Base-by-base conservation (phyloP, 768 basidiomycete species). In the Pleurotus tuoliensis region DNA sequence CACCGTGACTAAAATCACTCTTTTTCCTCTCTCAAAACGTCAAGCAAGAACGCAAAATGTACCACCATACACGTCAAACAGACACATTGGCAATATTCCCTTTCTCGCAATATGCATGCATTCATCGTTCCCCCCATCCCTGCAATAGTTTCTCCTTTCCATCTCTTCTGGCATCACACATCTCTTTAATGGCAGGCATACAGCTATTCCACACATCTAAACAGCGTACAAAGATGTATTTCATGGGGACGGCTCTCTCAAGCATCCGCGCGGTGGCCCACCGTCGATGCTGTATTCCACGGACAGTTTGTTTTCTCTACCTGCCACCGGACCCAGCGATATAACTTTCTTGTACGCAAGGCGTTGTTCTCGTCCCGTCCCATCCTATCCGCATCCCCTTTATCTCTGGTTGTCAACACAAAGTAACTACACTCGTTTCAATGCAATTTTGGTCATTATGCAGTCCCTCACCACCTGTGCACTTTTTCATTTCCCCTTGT, bases 21-120 rank as follows among this genome's bases (percentile, higher is more conserved):
- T 70, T 71, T 47, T 66, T 66, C 70, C 71, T 72, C 71, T 75
- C 75, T 77, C 70, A 71, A 81, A 83, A 81, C 80, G 75, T 71
- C 75, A 74, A 72, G 68, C 71, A 72, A 76, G 71, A 63, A 71
- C 73, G 73, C 83, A 90, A 91, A 90, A 89, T 91, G 89, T 91
- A 91, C 87, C 81, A 82, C 58, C 72, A 82, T 79, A 84, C 82
- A 83, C 77, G 80, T 84, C 77, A 71, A 71, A 75, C 72, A 77
- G 82, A 80, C 80, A 77, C 69, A 66, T 76, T 76, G 81, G 79
- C 84, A 81, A 74, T 77, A 62, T 57, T 50, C 37, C 56, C 71
- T 76, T 81, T 77, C 77, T 75, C 76, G 82, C 77, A 82, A 82
- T 63, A 65, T 71, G 75, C 81, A 81, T 76, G 77, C 85, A 81